Percentiles rank a stretch among this genome's conserved stretches.
Conservation (phyloP, 2,329 filamentous ascomycete genomes). For the Aspergillus tamarii region DNA sequence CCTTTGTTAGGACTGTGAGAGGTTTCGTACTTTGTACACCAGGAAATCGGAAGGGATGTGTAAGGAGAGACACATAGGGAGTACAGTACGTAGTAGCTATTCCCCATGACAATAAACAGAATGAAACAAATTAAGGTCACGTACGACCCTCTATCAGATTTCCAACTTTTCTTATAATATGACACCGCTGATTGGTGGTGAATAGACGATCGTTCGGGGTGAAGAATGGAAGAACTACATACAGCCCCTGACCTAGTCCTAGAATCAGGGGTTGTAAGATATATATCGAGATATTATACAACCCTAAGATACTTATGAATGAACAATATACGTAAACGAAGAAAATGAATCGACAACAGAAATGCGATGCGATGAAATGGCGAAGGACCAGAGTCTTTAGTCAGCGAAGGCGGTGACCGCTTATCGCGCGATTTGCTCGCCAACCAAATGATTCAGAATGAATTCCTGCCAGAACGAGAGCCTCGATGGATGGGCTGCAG, state of each 20-base stretch:
- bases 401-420: conserved; percentile 6
- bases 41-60: neutral
- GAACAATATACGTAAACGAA: neutral
- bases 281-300: neutral
- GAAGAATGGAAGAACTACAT: neutral
- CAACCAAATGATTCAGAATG: neutral
- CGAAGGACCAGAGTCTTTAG: neutral
- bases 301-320: neutral
- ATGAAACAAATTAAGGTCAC: neutral
- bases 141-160: neutral
- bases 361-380: neutral
- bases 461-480: conserved; percentile 4
- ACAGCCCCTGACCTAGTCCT: neutral
- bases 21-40: neutral
- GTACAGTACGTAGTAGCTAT: neutral
- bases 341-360: neutral
- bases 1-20: neutral
- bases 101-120: neutral
- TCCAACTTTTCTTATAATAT: neutral
- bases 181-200: neutral
- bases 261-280: neutral
- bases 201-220: neutral
- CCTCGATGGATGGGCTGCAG: conserved; percentile 1
- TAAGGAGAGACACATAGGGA: neutral
- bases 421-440: conserved; percentile 5